Base-by-base conservation (phyloP, 495 filamentous ascomycete species). In the Lasiosphaeria miniovina region DNA sequence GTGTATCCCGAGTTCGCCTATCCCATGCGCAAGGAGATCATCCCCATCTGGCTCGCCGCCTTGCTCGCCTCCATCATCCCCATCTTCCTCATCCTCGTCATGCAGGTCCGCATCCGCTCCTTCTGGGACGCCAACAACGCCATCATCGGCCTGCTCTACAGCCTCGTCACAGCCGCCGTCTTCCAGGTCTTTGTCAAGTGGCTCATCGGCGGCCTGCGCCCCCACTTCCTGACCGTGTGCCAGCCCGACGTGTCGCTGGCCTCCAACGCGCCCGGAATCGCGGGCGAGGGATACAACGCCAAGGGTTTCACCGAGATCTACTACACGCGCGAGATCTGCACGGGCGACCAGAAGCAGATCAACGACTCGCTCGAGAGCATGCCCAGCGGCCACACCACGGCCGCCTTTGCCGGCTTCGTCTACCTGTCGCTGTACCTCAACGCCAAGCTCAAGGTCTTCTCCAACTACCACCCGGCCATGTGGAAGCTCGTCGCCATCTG, bases 111-210 rank as follows among this genome's bases (percentile, higher is more conserved):
- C 9, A 75, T 85, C 38, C 80, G 83, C 48, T 83, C 79, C 40
- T 88, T 88, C 74, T 88, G 84, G 85, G 86, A 89, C 58, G 68
- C 79, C 52, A 87, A 87, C 71, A 87, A 86, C 59, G 85, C 78
- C 36, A 69, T 82, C 49, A 74, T 86, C 45, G 86, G 86, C 6
- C 72, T 87, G 0, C 68, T 86, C 10, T 87, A 87, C 71, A 74
- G 77, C 3, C 71, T 87, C 52, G 83, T 88, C 69, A 74, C 76
- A 10, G 81, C 82, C 14, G 81, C 79, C 33, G 73, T 83, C 38
- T 78, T 86, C 60, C 81, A 82, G 55, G 79, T 84, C 54, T 78
- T 84, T 58, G 64, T 86, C 64, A 86, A 85, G 58, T 77, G 77
- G 61, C 71, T 84, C 36, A 79, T 86, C 32, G 82, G 80, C 12